These are phyloP conservation scores for Leucaena leucocephala DNA, from an alignment of 306 rosid genomes.

Conservation along the genomic window DNA sequence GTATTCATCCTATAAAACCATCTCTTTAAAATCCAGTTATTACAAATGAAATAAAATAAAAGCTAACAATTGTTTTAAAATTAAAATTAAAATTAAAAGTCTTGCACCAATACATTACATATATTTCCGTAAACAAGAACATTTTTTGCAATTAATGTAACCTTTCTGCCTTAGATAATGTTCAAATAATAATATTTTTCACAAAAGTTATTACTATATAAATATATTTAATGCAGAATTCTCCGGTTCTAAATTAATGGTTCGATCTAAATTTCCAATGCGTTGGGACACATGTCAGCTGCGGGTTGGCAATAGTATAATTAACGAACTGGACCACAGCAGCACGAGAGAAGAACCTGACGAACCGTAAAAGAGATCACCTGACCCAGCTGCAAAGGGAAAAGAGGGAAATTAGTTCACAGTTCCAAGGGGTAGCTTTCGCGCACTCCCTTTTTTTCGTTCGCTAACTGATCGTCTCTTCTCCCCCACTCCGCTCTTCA, in stretches of 20 bases:
- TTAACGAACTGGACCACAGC: background rate
- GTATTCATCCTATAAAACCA: no score
- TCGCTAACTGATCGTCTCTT: conserved; percentile 29
- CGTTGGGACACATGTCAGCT: background rate
- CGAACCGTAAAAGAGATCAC: conserved; percentile 12
- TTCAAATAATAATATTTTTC: background rate
- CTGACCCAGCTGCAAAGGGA: background rate
- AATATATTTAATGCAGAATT: background rate
- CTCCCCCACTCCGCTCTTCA: conserved; percentile 11
- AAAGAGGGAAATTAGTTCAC: conserved; percentile 10
- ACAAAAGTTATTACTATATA: background rate
- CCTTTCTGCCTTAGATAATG: background rate
- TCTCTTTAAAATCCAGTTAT: no score
- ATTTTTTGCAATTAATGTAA: background rate
- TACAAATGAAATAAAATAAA: no score
- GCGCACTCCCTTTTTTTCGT: background rate
- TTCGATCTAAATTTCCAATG: background rate
- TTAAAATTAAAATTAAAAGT: background rate
- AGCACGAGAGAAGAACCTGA: background rate
- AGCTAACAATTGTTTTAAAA: no score
- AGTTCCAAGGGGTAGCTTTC: conserved; percentile 30
- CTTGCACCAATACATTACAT: background rate
- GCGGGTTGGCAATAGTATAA: background rate
- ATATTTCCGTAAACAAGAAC: background rate
- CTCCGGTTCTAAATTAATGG: background rate